Evolutionary conservation across 2,329 filamentous ascomycete species (phyloP).

Genomic region (Pyrenophora graminea): DNA sequence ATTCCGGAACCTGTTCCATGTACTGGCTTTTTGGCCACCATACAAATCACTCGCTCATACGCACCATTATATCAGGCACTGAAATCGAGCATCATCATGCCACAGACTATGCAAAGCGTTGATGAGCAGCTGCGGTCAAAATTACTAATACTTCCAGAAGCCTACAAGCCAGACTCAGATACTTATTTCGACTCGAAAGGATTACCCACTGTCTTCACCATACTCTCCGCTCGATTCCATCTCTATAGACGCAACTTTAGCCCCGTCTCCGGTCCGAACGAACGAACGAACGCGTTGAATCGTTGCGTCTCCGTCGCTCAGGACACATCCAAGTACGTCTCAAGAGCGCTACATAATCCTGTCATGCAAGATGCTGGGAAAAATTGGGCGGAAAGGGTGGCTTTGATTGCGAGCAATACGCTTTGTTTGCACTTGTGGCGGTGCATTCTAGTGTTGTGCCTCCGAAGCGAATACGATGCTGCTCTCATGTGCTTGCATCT

Average conservation of each 20-base stretch:
- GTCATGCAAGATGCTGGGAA: conserved; percentile 31
- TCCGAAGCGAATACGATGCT: conserved; percentile 72
- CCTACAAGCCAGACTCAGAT: conserved; percentile 70
- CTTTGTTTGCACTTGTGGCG: conserved; percentile 86
- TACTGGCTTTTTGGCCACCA: conserved; percentile 76
- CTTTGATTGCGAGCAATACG: conserved; percentile 71
- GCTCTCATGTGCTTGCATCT: conserved; percentile 75
- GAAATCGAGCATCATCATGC: conserved; percentile 64
- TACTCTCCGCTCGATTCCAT: conserved; percentile 82
- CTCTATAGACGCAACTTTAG: conserved; percentile 88
- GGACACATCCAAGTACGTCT: conserved; percentile 78
- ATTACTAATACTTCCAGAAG: conserved; percentile 72
- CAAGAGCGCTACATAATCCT: conserved; percentile 62
- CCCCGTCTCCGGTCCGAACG: conserved; percentile 67
- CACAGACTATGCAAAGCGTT: conserved; percentile 72
- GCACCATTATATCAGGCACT: conserved; percentile 73
- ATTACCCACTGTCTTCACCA: conserved; percentile 73
- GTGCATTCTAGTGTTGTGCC: conserved; percentile 77
- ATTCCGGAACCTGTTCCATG: conserved; percentile 50
- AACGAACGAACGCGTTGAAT: conserved; percentile 73
- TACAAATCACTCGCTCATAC: conserved; percentile 80
- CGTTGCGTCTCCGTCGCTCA: conserved; percentile 74
- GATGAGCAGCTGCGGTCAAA: conserved; percentile 80
- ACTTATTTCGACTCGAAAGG: conserved; percentile 73
- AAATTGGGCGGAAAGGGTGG: conserved; percentile 61